Evolutionary conservation across 1,284 basidiomycete species (phyloP), one percentile per base, ranked within the genome.

Genomic region (Neonothopanus nambi): DNA sequence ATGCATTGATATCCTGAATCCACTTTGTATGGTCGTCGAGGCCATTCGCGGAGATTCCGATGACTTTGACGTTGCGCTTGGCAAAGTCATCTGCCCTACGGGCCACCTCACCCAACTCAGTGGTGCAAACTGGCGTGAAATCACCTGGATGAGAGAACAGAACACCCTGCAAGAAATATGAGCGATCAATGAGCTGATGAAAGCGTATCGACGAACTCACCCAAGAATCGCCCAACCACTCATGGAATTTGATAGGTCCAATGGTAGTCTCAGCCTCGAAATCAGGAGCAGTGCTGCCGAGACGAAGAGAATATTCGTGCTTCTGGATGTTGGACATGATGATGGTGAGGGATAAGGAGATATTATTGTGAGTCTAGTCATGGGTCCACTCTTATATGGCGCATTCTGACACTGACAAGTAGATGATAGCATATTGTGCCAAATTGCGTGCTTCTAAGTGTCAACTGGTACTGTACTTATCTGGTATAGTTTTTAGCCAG

Each of bases 191-290:
- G 63, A 57, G 46, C 36, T 38, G 55, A 18, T 21, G 30, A 21
- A 24, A 21, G 11, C 47, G 40, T 33, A 23, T 17, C 3, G 24
- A 40, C 41, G 30, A n/a, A 59, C 72, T 26, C 68, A 91, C 91
- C 96, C 97, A 99, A 30, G 86, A 90, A 66, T 87, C 76, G 43
- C 86, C 90, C 64, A 93, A 85, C 85, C 87, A 98, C 40, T 97
- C 86, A 70, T 97, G 94, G 80, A 98, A 98, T 65, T 85, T 85
- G 74, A 93, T 87, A 33, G 69, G 70, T 2, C 91, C 91, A 48
- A 76, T 65, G 48, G 92, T 93, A 48, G 93, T 95, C 59, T 93
- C 73, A 48, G 93, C 93, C 68, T 89, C 78, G 61, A 93, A 93
- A 70, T 94, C 82, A 42, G 92, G 90, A 44, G 91, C 90, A 58